phyloP scores from a whole-genome alignment of 2,329 filamentous ascomycete genomes.

The Metarhizium humberi region DNA sequence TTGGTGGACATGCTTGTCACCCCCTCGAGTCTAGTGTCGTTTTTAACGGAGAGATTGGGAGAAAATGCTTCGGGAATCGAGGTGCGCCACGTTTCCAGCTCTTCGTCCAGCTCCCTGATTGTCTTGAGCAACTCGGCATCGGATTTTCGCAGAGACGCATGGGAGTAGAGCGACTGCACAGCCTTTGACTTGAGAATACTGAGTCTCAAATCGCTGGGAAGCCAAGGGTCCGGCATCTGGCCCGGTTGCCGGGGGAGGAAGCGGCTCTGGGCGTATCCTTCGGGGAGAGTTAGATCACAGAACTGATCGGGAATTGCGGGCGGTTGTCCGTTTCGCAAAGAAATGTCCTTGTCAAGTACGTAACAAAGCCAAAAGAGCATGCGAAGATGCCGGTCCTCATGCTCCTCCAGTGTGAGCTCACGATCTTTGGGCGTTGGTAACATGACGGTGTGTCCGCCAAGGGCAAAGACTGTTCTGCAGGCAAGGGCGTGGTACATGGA shows the following conservation, averaged over 20 bases:
- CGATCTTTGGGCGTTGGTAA: slow-evolving; percentile 2
- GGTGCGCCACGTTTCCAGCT: slow-evolving; percentile 44
- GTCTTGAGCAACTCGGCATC: slow-evolving; percentile 44
- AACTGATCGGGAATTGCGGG: slow-evolving; percentile 35
- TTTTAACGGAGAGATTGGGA: slow-evolving; percentile 34
- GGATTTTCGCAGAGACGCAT: slow-evolving; percentile 35
- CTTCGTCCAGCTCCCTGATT: slow-evolving; percentile 39
- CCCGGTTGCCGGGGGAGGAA: slow-evolving; percentile 8
- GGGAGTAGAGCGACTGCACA: slow-evolving; percentile 33
- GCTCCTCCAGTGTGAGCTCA: too few relatives aligned
- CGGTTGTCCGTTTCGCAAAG: too few relatives aligned
- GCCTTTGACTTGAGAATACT: too few relatives aligned
- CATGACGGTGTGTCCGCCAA: slow-evolving; percentile 33
- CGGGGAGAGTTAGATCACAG: slow-evolving; percentile 42
- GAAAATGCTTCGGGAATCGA: slow-evolving; percentile 35
- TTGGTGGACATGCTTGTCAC: slow-evolving; percentile 20
- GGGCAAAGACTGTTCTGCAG: slow-evolving; percentile 37
- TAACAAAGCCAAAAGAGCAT: too few relatives aligned
- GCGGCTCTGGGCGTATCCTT: slow-evolving; percentile 17
- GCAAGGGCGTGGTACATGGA: slow-evolving; percentile 34
- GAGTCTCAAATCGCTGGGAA: too few relatives aligned
- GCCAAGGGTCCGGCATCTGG: neutral
- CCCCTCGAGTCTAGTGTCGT: slow-evolving; percentile 16
- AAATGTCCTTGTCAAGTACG: too few relatives aligned
- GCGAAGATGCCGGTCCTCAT: too few relatives aligned